A percentile compares a stretch with the other conserved stretches of the same genome.
phyloP scores from a whole-genome alignment of 176 grass and related monocot genomes.

The Triticum aestivum region DNA sequence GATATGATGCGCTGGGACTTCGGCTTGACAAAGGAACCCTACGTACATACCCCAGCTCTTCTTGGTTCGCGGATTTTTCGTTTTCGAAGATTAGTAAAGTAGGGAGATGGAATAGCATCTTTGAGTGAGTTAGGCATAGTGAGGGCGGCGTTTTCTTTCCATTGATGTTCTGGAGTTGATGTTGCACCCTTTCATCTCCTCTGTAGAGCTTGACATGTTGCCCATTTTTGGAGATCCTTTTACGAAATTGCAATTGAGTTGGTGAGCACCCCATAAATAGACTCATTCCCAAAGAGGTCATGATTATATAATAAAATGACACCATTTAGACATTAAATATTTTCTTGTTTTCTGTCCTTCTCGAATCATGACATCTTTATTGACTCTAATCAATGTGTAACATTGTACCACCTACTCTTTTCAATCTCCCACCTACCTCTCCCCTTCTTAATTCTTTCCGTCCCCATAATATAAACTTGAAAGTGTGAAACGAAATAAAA shows the following conservation, averaged over 20 bases:
- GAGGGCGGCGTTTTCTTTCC: too few species aligned
- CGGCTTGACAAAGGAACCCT: too few species aligned
- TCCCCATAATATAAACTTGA: neutral
- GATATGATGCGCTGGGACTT: too few species aligned
- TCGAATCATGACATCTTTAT: neutral
- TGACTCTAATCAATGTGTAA: neutral
- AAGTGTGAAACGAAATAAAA: neutral
- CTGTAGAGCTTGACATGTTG: neutral
- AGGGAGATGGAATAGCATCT: too few species aligned
- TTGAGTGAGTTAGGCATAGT: too few species aligned
- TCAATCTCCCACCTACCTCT: neutral
- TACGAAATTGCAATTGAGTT: neutral
- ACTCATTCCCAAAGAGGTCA: too few species aligned
- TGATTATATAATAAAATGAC: neutral
- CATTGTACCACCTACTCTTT: neutral
- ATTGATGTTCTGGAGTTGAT: too few species aligned
- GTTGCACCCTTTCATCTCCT: neutral
- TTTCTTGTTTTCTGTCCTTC: neutral
- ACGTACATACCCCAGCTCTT: too few species aligned
- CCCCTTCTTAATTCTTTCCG: neutral
- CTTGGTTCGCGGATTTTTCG: too few species aligned
- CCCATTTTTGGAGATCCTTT: neutral
- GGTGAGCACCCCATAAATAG: too few species aligned
- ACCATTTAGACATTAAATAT: neutral
- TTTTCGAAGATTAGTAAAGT: too few species aligned